Percentiles rank a stretch among this genome's conserved stretches.
These are phyloP conservation scores for Metarhizium rileyi DNA, from an alignment of 2,329 filamentous ascomycete species.

Conservation along the genomic window DNA sequence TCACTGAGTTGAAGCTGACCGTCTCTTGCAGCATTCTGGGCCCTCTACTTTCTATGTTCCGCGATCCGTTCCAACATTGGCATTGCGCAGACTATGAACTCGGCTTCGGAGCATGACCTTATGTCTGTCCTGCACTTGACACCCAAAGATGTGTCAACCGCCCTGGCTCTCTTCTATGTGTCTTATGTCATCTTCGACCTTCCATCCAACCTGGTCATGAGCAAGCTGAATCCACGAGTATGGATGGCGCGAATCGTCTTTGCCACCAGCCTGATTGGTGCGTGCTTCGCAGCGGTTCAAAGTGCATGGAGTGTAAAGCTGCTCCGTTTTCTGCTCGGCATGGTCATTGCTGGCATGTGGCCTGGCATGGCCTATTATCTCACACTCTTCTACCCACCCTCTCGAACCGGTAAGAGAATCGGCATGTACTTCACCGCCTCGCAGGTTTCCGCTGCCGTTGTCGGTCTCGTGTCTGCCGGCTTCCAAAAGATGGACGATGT, in stretches of 20 bases:
- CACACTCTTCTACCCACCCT: slow-evolving; percentile 84
- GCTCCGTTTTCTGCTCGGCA: slow-evolving; percentile 73
- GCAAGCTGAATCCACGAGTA: slow-evolving; percentile 67
- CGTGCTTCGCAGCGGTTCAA: slow-evolving; percentile 73
- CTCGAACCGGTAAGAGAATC: slow-evolving; percentile 76
- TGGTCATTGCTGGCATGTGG: slow-evolving; percentile 91
- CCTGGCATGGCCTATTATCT: slow-evolving; percentile 91
- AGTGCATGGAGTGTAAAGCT: slow-evolving; percentile 81
- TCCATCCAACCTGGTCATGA: slow-evolving; percentile 85
- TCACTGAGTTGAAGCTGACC: slow-evolving; percentile 4
- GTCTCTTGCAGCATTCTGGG: slow-evolving; percentile 65
- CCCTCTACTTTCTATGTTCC: slow-evolving; percentile 84
- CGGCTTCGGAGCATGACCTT: slow-evolving; percentile 60
- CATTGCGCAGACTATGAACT: slow-evolving; percentile 92
- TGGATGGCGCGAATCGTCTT: slow-evolving; percentile 93
- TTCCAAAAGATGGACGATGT: slow-evolving; percentile 85
- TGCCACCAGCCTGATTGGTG: slow-evolving; percentile 74
- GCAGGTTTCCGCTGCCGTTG: slow-evolving; percentile 80
- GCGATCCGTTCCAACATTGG: slow-evolving; percentile 88
- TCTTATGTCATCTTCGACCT: slow-evolving; percentile 85
- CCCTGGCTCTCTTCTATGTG: slow-evolving; percentile 82
- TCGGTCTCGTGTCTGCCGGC: slow-evolving; percentile 79
- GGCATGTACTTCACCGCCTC: slow-evolving; percentile 84
- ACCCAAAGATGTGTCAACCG: slow-evolving; percentile 70
- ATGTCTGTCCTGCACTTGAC: slow-evolving; percentile 58